These are phyloP conservation scores for Cryptomeria japonica DNA, from an alignment of 75 land plant genomes.

Conservation along the genomic window DNA sequence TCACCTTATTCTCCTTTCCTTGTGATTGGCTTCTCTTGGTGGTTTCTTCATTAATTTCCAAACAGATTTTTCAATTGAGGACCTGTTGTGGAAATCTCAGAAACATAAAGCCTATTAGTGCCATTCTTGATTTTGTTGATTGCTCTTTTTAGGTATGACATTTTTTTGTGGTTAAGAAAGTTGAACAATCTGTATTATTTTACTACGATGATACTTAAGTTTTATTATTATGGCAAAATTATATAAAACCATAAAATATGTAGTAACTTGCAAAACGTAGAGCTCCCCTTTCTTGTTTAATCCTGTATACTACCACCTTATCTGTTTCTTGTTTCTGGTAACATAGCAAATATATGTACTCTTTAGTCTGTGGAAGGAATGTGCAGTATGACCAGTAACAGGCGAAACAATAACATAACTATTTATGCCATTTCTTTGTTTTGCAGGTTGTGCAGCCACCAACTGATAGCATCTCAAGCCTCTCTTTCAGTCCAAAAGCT, in stretches of 20 bases:
- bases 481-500: constrained; percentile 68
- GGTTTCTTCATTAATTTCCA: no score
- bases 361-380: background rate
- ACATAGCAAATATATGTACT: background rate
- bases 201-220: background rate
- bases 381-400: background rate
- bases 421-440: background rate
- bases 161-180: background rate
- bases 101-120: no score
- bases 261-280: background rate
- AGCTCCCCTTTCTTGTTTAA: background rate
- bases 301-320: background rate
- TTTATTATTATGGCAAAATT: background rate
- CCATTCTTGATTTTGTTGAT: background rate
- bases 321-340: background rate
- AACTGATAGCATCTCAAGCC: constrained; percentile 68
- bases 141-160: background rate
- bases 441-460: constrained; percentile 66
- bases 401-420: background rate
- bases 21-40: no score
- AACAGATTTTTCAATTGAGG: no score
- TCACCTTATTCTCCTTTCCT: no score
- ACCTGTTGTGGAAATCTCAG: background rate
- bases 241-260: no score
- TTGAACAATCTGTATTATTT: background rate